Percentiles rank a stretch among this genome's conserved stretches.
Conservation (phyloP, 2,329 filamentous ascomycete species). For the Lasiodiplodia theobromae region DNA sequence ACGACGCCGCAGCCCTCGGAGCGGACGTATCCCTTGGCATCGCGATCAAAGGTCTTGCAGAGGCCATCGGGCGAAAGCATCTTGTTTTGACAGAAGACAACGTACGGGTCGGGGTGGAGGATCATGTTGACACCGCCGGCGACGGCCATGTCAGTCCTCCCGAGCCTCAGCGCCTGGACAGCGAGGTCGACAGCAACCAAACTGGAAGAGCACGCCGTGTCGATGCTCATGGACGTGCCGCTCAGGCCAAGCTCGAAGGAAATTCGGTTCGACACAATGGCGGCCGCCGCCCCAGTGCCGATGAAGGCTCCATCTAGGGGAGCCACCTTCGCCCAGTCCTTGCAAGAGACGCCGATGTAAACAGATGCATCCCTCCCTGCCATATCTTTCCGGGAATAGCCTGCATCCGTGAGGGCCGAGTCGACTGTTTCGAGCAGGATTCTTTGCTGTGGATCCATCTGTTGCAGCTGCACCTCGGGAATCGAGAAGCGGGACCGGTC, state of each 20-base stretch:
- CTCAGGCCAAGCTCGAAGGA: conserved; percentile 40
- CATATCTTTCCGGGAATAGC: conserved; percentile 28
- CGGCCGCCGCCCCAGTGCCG: conserved; percentile 17
- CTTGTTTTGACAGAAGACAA: neutral
- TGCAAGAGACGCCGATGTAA: conserved; percentile 35
- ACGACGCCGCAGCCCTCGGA: conserved; percentile 68
- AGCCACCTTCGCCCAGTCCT: conserved; percentile 35
- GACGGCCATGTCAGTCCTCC: conserved; percentile 28
- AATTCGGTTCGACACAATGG: conserved; percentile 42
- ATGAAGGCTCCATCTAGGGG: neutral
- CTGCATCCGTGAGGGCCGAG: conserved; percentile 35
- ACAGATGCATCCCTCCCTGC: conserved; percentile 34
- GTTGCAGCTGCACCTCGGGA: conserved; percentile 25
- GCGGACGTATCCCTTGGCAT: conserved; percentile 68
- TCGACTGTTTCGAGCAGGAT: conserved; percentile 34
- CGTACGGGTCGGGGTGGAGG: neutral
- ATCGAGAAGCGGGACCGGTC: conserved; percentile 33
- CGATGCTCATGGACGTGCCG: conserved; percentile 40
- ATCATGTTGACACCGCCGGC: conserved; percentile 23
- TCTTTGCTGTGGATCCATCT: conserved; percentile 36
- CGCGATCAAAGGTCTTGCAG: conserved; percentile 52
- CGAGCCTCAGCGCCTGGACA: conserved; percentile 35
- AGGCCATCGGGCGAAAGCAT: conserved; percentile 38
- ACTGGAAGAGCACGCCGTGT: conserved; percentile 43
- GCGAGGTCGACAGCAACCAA: conserved; percentile 40